Evolutionary conservation across 1,284 basidiomycete species (phyloP), one percentile per base, ranked within the genome.

Genomic region (Boletus calvinii): DNA sequence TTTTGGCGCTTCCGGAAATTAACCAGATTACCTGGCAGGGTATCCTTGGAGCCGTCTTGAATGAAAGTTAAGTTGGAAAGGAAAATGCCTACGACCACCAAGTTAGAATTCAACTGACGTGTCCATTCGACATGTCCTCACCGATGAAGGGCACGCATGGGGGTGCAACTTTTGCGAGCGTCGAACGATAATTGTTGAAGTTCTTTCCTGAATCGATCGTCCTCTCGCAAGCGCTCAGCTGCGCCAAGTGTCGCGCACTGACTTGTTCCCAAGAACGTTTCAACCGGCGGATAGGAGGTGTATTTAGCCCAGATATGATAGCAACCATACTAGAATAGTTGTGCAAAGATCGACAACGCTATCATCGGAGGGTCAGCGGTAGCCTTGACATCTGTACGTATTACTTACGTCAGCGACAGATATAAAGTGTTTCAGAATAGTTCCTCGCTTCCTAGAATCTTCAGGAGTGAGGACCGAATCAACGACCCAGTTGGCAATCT

Each of bases 111-210:
- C 26, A 41, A 8, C 3, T 15, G 1, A 43, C 20, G 12, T 42
- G 31, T 40, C 52, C 39, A 35, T 30, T 39, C 13, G 18, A 46
- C 30, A 4, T 31, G 7, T 46, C 71, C 79, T 60, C 62, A 94
- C 94, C 96, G 48, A 99, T 88, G 74, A 99, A 99, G 6, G 97
- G 97, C 0, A 99, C 95, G 70, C 95, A 98, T 45, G 97, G 96
- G 0, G 95, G 94, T 36, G 90, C 85, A 54, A 97, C 87, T 41
- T 80, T 83, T 42, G 90, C 87, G 63, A 99, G 83, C 49, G 87
- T 82, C 56, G 90, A 85, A 48, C 93, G 87, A 72, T 99, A 99
- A 62, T 89, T 91, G 30, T 84, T 87, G 74, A 97, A 99, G 65
- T 98, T 99, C 74, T 92, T 93, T 62, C 85, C 88, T 47, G 86